A percentile compares a stretch with the other conserved stretches of the same genome.
phyloP scores from a whole-genome alignment of 129 eudicot genomes.

The Lactuca sativa region DNA sequence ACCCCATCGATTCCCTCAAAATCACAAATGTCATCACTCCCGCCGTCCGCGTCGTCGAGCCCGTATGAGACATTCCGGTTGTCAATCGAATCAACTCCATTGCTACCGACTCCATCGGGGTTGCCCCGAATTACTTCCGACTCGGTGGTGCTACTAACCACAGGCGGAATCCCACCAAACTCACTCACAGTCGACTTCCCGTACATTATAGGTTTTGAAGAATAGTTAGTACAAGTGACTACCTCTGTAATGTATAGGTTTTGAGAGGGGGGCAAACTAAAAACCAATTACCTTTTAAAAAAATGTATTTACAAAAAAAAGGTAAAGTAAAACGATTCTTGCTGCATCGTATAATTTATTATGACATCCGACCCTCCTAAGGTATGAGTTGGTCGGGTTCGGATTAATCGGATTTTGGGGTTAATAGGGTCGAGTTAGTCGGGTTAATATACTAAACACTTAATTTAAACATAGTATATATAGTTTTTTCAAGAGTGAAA shows the following conservation, averaged over 20 bases:
- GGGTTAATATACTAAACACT: no score
- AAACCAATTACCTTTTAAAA: slow-evolving; percentile 8
- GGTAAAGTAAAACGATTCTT: no score
- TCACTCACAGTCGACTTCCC: slow-evolving; percentile 23
- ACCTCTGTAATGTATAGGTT: slow-evolving; percentile 20
- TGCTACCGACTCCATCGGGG: slow-evolving; percentile 20
- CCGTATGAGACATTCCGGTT: slow-evolving; percentile 23
- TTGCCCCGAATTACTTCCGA: slow-evolving; percentile 16
- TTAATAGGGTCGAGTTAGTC: no score
- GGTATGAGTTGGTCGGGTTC: no score
- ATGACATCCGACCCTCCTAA: no score
- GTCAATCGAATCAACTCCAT: slow-evolving; percentile 22
- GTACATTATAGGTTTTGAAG: slow-evolving; percentile 42
- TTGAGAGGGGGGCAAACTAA: background rate
- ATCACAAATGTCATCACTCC: slow-evolving; percentile 32
- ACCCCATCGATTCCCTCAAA: slow-evolving; percentile 38
- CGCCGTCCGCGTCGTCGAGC: slow-evolving; percentile 34
- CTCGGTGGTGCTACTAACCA: background rate
- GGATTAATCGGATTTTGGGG: no score
- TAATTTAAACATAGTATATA: no score
- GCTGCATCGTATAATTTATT: no score
- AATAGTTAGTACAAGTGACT: background rate
- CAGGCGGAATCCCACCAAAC: slow-evolving; percentile 27
- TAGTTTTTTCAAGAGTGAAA: no score
- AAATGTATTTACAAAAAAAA: no score